Percentiles rank a stretch among this genome's conserved stretches.
These are phyloP conservation scores for Petasospora rhodanensis DNA, from an alignment of 1,139 yeast genomes.

Conservation along the genomic window DNA sequence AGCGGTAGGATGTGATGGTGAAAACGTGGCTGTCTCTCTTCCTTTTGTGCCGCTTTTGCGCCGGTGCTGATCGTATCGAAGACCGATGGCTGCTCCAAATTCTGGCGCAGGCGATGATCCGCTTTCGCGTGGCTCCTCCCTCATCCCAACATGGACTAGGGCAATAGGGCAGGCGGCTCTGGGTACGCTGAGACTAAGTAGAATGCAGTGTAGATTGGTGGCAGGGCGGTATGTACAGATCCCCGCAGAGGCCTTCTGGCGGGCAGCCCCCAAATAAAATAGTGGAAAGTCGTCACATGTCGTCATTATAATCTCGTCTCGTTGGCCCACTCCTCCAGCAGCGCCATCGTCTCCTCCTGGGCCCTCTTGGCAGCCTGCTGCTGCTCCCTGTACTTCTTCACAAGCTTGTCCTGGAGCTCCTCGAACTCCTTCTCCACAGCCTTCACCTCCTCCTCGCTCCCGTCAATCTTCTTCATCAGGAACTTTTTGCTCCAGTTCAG, in stretches of 20 bases:
- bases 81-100: too few relatives aligned
- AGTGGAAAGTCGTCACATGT: too few relatives aligned
- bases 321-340: conserved; percentile 7
- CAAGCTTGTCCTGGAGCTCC: background rate
- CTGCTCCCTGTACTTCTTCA: conserved; percentile 2
- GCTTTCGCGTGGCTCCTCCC: background rate
- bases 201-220: too few relatives aligned
- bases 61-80: too few relatives aligned
- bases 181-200: too few relatives aligned
- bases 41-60: background rate
- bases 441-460: background rate
- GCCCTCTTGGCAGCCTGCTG: background rate
- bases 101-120: background rate
- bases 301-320: background rate
- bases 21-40: background rate
- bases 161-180: too few relatives aligned
- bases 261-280: too few relatives aligned
- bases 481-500: conserved; percentile 3
- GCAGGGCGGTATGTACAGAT: too few relatives aligned
- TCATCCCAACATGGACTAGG: too few relatives aligned
- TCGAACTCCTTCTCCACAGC: conserved; percentile 3
- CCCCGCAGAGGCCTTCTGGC: too few relatives aligned
- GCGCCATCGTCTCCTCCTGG: conserved; percentile 3
- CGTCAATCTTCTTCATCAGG: conserved; percentile 1
- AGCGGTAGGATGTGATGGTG: too few relatives aligned